Evolutionary conservation across 495 filamentous ascomycete species (phyloP).

Genomic region (Xylaria intraflava): DNA sequence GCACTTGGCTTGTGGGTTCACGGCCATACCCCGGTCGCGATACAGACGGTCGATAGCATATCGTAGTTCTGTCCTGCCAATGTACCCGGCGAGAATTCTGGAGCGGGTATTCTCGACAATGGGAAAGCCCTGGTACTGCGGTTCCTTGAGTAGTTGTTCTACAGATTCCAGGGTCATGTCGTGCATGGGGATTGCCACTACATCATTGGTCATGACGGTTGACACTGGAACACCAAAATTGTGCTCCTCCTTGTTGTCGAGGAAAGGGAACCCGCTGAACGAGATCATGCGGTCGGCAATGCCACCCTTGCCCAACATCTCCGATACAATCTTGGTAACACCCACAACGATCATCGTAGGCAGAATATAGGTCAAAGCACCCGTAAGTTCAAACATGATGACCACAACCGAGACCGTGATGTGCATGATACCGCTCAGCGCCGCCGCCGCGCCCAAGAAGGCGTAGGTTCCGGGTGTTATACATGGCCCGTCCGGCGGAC

Average conservation of each 20-base stretch:
- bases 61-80: constrained; percentile 86
- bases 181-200: constrained; percentile 64
- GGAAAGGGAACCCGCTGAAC: constrained; percentile 97
- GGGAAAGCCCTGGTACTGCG: constrained; percentile 91
- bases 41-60: constrained; percentile 88
- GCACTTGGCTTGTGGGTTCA: constrained; percentile 60
- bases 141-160: constrained; percentile 67
- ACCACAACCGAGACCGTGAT: constrained; percentile 94
- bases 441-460: constrained; percentile 88
- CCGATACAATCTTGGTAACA: constrained; percentile 88
- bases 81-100: constrained; percentile 79
- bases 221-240: constrained; percentile 94
- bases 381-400: constrained; percentile 97
- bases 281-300: constrained; percentile 99
- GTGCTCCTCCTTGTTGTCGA: constrained; percentile 98
- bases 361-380: constrained; percentile 89
- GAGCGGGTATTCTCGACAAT: constrained; percentile 70
- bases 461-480: constrained; percentile 97
- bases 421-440: constrained; percentile 97
- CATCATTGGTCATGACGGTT: constrained; percentile 78
- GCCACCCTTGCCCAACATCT: constrained; percentile 88
- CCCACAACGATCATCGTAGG: constrained; percentile 99
- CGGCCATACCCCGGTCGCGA: constrained; percentile 60
- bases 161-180: constrained; percentile 69
- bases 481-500: constrained; percentile 86